These are phyloP conservation scores for Serendipita vermifera DNA, from an alignment of 768 basidiomycete species.

Conservation along the genomic window DNA sequence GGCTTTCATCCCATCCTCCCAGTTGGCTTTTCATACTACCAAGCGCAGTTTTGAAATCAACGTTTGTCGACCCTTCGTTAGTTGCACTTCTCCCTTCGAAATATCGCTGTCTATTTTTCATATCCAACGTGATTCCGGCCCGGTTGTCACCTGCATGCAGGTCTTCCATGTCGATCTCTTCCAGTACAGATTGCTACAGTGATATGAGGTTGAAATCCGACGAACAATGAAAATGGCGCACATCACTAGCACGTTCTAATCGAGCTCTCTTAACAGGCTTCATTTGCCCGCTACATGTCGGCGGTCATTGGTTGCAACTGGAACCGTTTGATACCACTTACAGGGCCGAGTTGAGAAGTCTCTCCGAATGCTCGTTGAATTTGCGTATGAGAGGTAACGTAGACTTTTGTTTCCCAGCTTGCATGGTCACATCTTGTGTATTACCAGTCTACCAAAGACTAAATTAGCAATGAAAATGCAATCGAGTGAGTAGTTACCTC, in stretches of 20 bases:
- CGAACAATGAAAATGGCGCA: conserved; percentile 19
- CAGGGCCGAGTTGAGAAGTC: conserved; percentile 71
- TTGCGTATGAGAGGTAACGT: conserved; percentile 87
- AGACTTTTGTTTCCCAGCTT: conserved; percentile 75
- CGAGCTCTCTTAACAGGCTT: too few species aligned
- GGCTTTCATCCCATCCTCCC: conserved; percentile 41
- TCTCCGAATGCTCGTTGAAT: conserved; percentile 95
- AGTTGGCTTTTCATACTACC: conserved; percentile 36
- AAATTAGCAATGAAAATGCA: conserved; percentile 9
- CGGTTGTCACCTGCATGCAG: conserved; percentile 56
- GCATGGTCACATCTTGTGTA: conserved; percentile 87
- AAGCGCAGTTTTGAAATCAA: conserved; percentile 38
- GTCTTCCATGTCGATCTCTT: conserved; percentile 71
- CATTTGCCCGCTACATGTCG: too few species aligned
- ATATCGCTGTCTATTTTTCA: conserved; percentile 73
- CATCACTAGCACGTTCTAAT: too few species aligned
- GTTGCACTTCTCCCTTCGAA: conserved; percentile 49
- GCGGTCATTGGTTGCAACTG: too few species aligned
- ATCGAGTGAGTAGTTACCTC: conserved; percentile 38
- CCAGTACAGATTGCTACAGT: not conserved
- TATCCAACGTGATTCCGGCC: conserved; percentile 64
- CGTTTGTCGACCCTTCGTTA: not conserved
- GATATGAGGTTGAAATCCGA: not conserved
- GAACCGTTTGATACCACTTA: conserved; percentile 29
- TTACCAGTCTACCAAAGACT: conserved; percentile 60